Percentiles rank a stretch among this genome's conserved stretches.
Conservation (phyloP, 2,329 filamentous ascomycete species). For the Didymella exigua region DNA sequence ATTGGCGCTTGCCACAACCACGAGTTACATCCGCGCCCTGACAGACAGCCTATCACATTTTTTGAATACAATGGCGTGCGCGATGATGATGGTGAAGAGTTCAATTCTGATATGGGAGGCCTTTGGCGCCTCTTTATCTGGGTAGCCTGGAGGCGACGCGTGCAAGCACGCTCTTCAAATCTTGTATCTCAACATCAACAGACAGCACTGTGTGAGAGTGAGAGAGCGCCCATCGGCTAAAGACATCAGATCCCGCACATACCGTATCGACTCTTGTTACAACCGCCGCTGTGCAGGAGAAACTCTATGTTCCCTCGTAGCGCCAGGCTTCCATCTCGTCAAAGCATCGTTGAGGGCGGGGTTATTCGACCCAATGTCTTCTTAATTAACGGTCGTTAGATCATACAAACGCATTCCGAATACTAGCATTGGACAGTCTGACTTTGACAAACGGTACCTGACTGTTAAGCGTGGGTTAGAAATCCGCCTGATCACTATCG, state of each 20-base stretch:
- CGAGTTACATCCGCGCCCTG: neutral
- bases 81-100: neutral
- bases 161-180: neutral
- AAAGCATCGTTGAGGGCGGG: constrained; percentile 1
- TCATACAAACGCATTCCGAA: neutral
- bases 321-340: neutral
- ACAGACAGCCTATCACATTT: neutral
- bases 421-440: neutral
- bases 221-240: neutral
- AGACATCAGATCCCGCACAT: neutral
- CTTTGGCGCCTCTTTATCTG: neutral
- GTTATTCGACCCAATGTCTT: neutral
- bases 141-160: neutral
- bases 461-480: neutral
- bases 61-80: neutral
- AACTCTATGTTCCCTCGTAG: neutral
- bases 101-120: neutral
- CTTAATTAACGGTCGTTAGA: neutral
- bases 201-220: neutral
- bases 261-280: neutral
- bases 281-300: neutral
- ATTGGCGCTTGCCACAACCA: neutral
- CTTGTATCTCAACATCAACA: neutral
- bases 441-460: neutral
- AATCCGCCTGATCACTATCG: neutral